A percentile compares a stretch with the other conserved stretches of the same genome.
These are phyloP conservation scores for Colletotrichum scovillei DNA, from an alignment of 2,329 filamentous ascomycete genomes.

Conservation along the genomic window DNA sequence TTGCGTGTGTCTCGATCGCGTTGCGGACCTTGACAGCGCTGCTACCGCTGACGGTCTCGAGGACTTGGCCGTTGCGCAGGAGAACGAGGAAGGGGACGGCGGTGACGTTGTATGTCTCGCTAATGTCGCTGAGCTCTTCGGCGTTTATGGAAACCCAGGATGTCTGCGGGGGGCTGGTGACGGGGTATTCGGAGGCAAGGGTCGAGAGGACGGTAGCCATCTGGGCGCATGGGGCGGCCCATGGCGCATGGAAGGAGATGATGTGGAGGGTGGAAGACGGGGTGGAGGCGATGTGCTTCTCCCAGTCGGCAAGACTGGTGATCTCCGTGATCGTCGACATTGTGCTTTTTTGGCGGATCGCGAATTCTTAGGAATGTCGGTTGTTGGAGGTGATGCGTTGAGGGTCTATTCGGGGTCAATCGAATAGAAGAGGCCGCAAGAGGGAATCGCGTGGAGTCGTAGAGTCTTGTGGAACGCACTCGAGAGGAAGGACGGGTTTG, in stretches of 20 bases:
- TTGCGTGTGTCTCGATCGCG: conserved; percentile 86
- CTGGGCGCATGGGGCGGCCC: conserved; percentile 95
- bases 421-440: background rate
- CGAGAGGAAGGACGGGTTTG: background rate
- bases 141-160: conserved; percentile 93
- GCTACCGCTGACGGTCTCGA: conserved; percentile 90
- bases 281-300: conserved; percentile 72
- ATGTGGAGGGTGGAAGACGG: conserved; percentile 79
- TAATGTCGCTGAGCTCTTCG: conserved; percentile 92
- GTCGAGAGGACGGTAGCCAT: conserved; percentile 89
- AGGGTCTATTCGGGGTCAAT: background rate
- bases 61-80: conserved; percentile 76
- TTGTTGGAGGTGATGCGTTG: background rate
- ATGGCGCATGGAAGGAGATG: conserved; percentile 95
- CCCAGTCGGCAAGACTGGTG: conserved; percentile 78
- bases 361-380: background rate
- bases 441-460: conserved; percentile 11
- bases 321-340: conserved; percentile 87
- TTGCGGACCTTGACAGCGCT: conserved; percentile 87
- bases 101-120: conserved; percentile 92
- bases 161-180: conserved; percentile 72
- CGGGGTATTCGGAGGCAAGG: conserved; percentile 87
- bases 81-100: conserved; percentile 94
- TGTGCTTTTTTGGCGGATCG: conserved; percentile 37
- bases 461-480: conserved; percentile 6